Conservation (phyloP, 2,329 filamentous ascomycete genomes). For the Diplodia seriata region DNA sequence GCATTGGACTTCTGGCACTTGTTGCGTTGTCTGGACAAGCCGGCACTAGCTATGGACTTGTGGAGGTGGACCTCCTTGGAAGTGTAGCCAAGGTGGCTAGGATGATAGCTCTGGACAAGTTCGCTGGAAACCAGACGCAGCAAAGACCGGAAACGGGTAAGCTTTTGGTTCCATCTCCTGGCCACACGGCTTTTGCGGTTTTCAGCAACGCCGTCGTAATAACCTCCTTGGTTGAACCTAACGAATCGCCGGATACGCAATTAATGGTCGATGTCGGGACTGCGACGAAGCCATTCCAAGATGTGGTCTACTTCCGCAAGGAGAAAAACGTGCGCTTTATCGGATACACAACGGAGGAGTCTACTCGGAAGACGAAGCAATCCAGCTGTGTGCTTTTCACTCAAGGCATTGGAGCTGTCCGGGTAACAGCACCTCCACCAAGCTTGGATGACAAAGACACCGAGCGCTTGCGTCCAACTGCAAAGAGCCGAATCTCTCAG, state of each 20-base stretch:
- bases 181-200: constrained; percentile 80
- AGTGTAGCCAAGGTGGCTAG: constrained; percentile 65
- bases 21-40: constrained; percentile 43
- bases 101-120: constrained; percentile 67
- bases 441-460: constrained; percentile 60
- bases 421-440: constrained; percentile 61
- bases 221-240: constrained; percentile 71
- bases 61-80: constrained; percentile 71
- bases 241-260: constrained; percentile 78
- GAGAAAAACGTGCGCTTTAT: constrained; percentile 58
- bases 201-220: constrained; percentile 81
- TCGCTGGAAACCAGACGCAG: constrained; percentile 43
- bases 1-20: constrained; percentile 41
- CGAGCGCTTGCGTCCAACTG: constrained; percentile 66
- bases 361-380: constrained; percentile 46
- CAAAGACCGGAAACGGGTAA: constrained; percentile 42
- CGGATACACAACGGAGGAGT: constrained; percentile 57
- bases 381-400: constrained; percentile 61
- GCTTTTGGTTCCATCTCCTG: constrained; percentile 78
- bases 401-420: constrained; percentile 64
- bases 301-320: constrained; percentile 78
- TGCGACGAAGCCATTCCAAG: constrained; percentile 71
- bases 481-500: constrained; percentile 90
- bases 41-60: constrained; percentile 69
- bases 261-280: constrained; percentile 59